Percentiles rank a stretch among this genome's conserved stretches.
Conservation (phyloP, 2,329 filamentous ascomycete genomes). For the Eutypella sp. region DNA sequence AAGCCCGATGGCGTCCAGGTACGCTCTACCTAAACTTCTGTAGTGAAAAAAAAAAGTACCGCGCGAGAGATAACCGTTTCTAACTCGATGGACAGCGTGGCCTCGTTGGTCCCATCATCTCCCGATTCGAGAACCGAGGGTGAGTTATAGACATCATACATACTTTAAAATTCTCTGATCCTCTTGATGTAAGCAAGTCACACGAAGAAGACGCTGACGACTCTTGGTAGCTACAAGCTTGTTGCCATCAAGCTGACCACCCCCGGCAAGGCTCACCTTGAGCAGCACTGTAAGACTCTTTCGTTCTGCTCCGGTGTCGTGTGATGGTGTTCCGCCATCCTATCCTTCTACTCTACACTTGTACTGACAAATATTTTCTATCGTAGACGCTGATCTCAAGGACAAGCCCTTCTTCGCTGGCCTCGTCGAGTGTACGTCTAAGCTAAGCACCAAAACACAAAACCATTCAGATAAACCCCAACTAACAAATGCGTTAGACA, state of each 20-base stretch:
- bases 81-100: too few relatives aligned
- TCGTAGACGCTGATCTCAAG: slow-evolving; percentile 73
- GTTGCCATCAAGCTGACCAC: slow-evolving; percentile 92
- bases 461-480: not conserved
- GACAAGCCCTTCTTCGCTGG: slow-evolving; percentile 96
- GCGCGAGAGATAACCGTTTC: too few relatives aligned
- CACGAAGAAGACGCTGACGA: slow-evolving; percentile 13
- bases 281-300: slow-evolving; percentile 73
- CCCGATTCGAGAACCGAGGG: slow-evolving; percentile 96
- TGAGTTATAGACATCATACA: slow-evolving; percentile 40
- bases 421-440: slow-evolving; percentile 76
- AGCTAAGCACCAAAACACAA: not conserved
- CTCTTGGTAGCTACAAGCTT: slow-evolving; percentile 78
- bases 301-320: not conserved
- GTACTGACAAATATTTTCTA: slow-evolving; percentile 20
- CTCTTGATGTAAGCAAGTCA: too few relatives aligned
- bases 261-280: slow-evolving; percentile 89
- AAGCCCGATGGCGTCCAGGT: slow-evolving; percentile 99
- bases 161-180: not conserved
- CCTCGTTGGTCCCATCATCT: slow-evolving; percentile 95
- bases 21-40: too few relatives aligned
- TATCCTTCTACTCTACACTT: not conserved
- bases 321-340: too few relatives aligned
- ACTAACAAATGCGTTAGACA: slow-evolving; percentile 57
- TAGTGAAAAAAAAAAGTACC: too few relatives aligned